A percentile compares a stretch with the other conserved stretches of the same genome.
These are phyloP conservation scores for Pseudocercospora macadamiae DNA, from an alignment of 2,329 filamentous ascomycete genomes.

Conservation along the genomic window DNA sequence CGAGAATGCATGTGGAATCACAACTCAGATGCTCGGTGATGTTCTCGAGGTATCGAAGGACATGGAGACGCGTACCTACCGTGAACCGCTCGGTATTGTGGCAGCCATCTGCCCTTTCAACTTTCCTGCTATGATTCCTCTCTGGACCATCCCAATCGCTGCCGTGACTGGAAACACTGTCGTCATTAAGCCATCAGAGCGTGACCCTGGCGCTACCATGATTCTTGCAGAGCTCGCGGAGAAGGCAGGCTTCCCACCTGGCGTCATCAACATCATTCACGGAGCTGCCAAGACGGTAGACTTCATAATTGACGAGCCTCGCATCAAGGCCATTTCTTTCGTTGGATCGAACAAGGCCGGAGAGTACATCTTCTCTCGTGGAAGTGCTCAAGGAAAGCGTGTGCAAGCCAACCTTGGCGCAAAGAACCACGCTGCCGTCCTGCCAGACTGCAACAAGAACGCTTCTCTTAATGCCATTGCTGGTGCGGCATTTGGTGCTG, in stretches of 20 bases:
- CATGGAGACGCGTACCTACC: slow-evolving; percentile 84
- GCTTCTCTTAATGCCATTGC: slow-evolving; percentile 82
- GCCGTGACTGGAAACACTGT: slow-evolving; percentile 83
- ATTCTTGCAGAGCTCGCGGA: slow-evolving; percentile 79
- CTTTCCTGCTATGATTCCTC: slow-evolving; percentile 89
- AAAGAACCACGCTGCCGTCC: slow-evolving; percentile 84
- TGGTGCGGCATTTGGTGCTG: slow-evolving; percentile 81
- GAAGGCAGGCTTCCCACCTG: slow-evolving; percentile 79
- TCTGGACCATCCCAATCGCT: slow-evolving; percentile 88
- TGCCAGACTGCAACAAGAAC: slow-evolving; percentile 89
- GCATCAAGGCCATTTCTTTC: slow-evolving; percentile 84
- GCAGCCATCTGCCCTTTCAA: slow-evolving; percentile 89
- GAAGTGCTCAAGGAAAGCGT: slow-evolving; percentile 82
- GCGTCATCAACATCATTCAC: slow-evolving; percentile 82
- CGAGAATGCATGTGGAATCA: slow-evolving; percentile 78
- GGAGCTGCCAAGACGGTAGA: slow-evolving; percentile 79
- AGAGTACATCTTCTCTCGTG: slow-evolving; percentile 80
- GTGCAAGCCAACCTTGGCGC: slow-evolving; percentile 86
- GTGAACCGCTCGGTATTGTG: slow-evolving; percentile 78
- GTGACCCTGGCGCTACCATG: slow-evolving; percentile 82
- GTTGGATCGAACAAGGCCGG: slow-evolving; percentile 86
- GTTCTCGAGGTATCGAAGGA: slow-evolving; percentile 84
- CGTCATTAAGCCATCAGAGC: slow-evolving; percentile 83
- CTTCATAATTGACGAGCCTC: slow-evolving; percentile 82
- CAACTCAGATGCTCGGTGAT: slow-evolving; percentile 80